Conservation (phyloP, 2,329 filamentous ascomycete species). For the Lachnellula occidentalis region DNA sequence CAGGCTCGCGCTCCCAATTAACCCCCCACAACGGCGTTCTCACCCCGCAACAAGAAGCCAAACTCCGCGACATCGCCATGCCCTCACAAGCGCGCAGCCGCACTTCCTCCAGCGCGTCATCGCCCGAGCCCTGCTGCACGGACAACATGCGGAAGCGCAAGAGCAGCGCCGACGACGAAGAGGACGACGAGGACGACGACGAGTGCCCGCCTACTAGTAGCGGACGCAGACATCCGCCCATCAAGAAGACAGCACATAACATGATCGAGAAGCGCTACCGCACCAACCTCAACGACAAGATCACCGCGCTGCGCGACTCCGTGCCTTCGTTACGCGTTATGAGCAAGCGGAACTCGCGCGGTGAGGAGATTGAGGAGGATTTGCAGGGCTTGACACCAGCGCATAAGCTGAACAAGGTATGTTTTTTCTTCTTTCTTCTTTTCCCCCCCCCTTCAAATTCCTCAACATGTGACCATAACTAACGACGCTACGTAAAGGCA, state of each 20-base stretch:
- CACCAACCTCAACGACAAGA: slow-evolving; percentile 80
- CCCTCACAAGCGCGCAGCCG: slow-evolving; percentile 45
- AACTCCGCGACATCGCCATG: slow-evolving; percentile 59
- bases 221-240: slow-evolving; percentile 34
- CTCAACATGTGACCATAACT: neutral
- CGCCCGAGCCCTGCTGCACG: slow-evolving; percentile 32
- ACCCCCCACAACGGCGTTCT: slow-evolving; percentile 12
- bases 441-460: neutral
- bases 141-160: slow-evolving; percentile 40
- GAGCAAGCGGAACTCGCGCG: slow-evolving; percentile 39
- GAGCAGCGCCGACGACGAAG: slow-evolving; percentile 24
- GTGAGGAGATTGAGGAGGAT: slow-evolving; percentile 54
- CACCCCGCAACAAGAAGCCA: slow-evolving; percentile 26
- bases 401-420: slow-evolving; percentile 64
- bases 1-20: slow-evolving; percentile 3
- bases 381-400: slow-evolving; percentile 55
- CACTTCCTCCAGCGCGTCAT: slow-evolving; percentile 36
- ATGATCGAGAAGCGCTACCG: slow-evolving; percentile 83
- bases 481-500: slow-evolving; percentile 17
- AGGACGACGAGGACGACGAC: slow-evolving; percentile 48
- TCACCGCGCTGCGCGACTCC: slow-evolving; percentile 67
- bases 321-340: slow-evolving; percentile 63
- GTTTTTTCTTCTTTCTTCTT: neutral
- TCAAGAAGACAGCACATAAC: slow-evolving; percentile 78
- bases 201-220: slow-evolving; percentile 40